A percentile compares a stretch with the other conserved stretches of the same genome.
phyloP scores from a whole-genome alignment of 2,329 filamentous ascomycete species.

The Alternaria sp. region DNA sequence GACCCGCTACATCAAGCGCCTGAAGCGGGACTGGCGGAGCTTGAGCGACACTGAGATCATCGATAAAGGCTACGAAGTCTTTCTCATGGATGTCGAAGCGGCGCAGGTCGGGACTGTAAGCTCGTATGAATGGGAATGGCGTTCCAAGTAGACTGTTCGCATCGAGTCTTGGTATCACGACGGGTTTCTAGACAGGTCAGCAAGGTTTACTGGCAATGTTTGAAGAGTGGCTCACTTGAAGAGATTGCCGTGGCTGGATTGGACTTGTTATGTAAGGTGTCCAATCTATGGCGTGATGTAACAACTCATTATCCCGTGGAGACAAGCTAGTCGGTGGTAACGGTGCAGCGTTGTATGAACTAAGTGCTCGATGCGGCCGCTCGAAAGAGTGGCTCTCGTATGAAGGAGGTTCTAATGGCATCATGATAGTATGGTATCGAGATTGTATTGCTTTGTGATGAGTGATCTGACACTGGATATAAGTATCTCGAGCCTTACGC shows the following conservation, averaged over 20 bases:
- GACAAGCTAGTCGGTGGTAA: not conserved
- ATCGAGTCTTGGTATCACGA: not conserved
- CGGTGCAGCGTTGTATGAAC: not conserved
- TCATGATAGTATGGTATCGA: not conserved
- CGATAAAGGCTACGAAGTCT: not conserved
- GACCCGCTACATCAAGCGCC: not conserved
- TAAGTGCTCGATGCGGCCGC: not conserved
- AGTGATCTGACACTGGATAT: not conserved
- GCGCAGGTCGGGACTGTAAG: not conserved
- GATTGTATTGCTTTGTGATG: not conserved
- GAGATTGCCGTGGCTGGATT: not conserved
- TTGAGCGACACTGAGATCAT: not conserved
- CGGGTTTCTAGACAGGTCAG: not conserved
- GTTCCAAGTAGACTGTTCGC: not conserved
- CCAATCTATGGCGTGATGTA: not conserved
- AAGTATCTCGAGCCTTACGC: not conserved
- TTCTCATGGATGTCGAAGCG: not conserved
- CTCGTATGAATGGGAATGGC: not conserved
- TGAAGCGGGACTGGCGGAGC: not conserved
- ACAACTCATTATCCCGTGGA: not conserved
- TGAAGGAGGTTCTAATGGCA: not conserved
- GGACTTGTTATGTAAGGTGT: rapidly evolving
- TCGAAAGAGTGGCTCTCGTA: not conserved
- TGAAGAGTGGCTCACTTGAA: not conserved
- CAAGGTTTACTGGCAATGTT: not conserved